These are phyloP conservation scores for Elymus sibiricus DNA, from an alignment of 176 grass and related monocot species.

Conservation along the genomic window DNA sequence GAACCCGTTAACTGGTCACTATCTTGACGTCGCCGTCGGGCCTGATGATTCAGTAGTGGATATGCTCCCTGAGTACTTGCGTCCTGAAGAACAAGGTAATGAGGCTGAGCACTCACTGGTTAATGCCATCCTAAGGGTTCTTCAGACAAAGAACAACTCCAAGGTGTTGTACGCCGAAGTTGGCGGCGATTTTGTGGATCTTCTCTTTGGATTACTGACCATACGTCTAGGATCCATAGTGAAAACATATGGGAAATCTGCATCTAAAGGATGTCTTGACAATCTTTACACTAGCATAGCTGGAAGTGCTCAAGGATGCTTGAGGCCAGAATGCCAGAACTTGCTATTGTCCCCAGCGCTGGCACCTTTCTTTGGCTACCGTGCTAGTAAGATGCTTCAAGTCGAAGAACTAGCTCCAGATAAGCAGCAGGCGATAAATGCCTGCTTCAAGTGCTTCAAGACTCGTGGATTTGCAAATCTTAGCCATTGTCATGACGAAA, in stretches of 20 bases:
- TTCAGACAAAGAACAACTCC: background rate
- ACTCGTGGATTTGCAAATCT: no score
- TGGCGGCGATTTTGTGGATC: background rate
- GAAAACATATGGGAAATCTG: background rate
- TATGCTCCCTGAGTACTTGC: background rate
- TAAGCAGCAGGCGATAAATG: background rate
- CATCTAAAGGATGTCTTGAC: background rate
- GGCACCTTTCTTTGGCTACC: background rate
- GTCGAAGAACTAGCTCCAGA: background rate
- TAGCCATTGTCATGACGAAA: rapidly evolving
- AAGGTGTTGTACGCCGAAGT: slow-evolving; percentile 17
- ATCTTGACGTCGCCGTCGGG: background rate
- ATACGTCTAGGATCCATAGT: background rate
- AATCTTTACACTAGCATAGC: slow-evolving; percentile 13
- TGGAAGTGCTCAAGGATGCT: background rate
- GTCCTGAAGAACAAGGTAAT: background rate
- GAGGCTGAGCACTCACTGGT: background rate
- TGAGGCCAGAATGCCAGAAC: background rate
- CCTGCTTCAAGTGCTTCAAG: no score
- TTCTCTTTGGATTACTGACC: background rate
- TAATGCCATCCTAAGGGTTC: background rate
- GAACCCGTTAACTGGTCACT: background rate
- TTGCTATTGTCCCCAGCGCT: background rate
- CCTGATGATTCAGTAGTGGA: background rate
- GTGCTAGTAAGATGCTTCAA: background rate